These are phyloP conservation scores for Globisporangium acanthophoron DNA, from an alignment of 352 stramenopile species.

Conservation along the genomic window DNA sequence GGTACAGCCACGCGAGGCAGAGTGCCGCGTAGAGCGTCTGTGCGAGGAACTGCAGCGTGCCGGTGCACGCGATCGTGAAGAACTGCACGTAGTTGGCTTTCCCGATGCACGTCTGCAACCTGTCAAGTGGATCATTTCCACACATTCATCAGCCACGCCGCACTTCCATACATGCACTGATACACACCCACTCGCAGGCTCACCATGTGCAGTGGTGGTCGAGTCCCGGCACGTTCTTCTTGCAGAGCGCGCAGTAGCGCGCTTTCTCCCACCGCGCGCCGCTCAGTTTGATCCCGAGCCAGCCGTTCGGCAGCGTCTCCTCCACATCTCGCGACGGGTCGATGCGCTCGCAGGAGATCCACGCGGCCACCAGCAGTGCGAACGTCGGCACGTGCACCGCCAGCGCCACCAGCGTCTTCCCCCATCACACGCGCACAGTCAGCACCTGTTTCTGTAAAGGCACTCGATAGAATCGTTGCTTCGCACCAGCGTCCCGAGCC, in stretches of 20 bases:
- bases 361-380: constrained; percentile 45
- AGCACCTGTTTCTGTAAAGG: constrained; percentile 11
- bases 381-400: constrained; percentile 44
- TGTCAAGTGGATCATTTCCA: constrained; percentile 3
- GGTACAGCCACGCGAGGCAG: constrained; percentile 54
- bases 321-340: constrained; percentile 46
- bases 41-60: constrained; percentile 56
- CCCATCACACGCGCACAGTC: neutral
- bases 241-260: constrained; percentile 74
- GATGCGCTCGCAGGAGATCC: constrained; percentile 67
- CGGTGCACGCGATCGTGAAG: constrained; percentile 70
- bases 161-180: neutral
- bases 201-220: constrained; percentile 87
- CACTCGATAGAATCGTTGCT: neutral
- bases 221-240: constrained; percentile 69
- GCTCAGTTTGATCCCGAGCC: constrained; percentile 63
- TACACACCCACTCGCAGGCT: neutral
- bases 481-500: constrained; percentile 14
- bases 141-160: neutral
- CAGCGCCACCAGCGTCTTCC: constrained; percentile 47
- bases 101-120: constrained; percentile 82
- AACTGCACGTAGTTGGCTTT: constrained; percentile 85
- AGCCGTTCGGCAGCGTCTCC: constrained; percentile 37
- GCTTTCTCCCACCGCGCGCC: constrained; percentile 76
- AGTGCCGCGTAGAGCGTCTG: constrained; percentile 47